A percentile compares a stretch with the other conserved stretches of the same genome.
phyloP scores from a whole-genome alignment of 108 stramenopile species.

The Cyclotella choctawhatcheeana region DNA sequence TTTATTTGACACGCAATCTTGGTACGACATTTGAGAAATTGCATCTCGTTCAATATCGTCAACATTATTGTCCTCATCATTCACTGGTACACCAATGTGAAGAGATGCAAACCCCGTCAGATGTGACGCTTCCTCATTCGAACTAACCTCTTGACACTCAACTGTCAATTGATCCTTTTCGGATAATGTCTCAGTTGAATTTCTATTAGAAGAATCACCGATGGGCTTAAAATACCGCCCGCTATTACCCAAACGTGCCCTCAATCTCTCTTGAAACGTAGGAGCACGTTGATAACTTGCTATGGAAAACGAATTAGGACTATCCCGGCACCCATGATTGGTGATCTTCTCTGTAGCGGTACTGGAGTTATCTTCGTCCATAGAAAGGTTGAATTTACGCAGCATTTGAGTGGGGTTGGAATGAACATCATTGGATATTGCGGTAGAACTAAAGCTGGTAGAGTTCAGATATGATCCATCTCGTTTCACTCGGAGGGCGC shows the following conservation, averaged over 20 bases:
- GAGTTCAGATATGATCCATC: background rate
- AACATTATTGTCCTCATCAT: background rate
- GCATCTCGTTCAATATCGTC: background rate
- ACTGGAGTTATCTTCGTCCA: background rate
- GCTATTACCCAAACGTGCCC: too few relatives aligned
- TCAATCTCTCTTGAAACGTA: background rate
- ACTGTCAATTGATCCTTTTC: too few relatives aligned
- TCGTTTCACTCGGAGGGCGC: background rate
- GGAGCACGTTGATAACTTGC: background rate
- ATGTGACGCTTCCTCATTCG: background rate
- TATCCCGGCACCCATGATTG: slow-evolving; percentile 7
- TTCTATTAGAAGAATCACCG: too few relatives aligned
- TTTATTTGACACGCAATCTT: too few relatives aligned
- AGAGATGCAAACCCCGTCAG: background rate
- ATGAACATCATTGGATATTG: background rate
- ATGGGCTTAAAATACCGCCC: too few relatives aligned
- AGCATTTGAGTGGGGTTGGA: slow-evolving; percentile 4
- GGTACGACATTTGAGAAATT: background rate
- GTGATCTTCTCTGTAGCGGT: slow-evolving; percentile 1
- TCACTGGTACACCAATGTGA: background rate
- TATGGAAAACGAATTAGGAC: background rate
- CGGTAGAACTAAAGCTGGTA: background rate
- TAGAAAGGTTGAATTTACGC: background rate
- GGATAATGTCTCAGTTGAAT: too few relatives aligned
- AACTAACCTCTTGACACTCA: too few relatives aligned